A percentile compares a stretch with the other conserved stretches of the same genome.
phyloP scores from a whole-genome alignment of 2,329 filamentous ascomycete genomes.

The Coleophoma crateriformis region DNA sequence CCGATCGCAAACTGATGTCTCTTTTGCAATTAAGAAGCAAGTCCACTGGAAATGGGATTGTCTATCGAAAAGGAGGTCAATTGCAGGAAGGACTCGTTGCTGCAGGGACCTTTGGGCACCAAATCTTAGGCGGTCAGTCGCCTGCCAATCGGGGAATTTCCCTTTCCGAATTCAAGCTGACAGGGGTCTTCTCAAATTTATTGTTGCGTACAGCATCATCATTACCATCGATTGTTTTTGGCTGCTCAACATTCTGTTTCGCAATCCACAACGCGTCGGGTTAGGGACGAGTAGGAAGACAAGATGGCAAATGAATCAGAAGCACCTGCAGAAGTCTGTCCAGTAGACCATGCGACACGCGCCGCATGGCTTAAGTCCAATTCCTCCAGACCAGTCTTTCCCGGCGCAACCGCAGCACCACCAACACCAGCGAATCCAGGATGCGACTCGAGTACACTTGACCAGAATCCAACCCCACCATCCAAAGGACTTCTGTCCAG shows the following conservation, averaged over 20 bases:
- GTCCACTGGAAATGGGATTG: too few species aligned
- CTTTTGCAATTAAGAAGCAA: too few species aligned
- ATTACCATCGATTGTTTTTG: background rate
- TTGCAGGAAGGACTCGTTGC: background rate
- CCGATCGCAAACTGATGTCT: too few species aligned
- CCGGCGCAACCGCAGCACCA: constrained; percentile 22
- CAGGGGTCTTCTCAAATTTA: constrained; percentile 8
- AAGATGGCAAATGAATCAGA: constrained; percentile 23
- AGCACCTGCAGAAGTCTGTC: constrained; percentile 51
- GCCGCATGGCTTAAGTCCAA: constrained; percentile 68
- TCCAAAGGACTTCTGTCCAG: constrained; percentile 12
- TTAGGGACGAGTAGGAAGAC: background rate
- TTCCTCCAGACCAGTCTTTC: constrained; percentile 16
- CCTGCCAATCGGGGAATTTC: constrained; percentile 14
- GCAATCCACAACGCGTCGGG: background rate
- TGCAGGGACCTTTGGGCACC: background rate
- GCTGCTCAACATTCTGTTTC: background rate
- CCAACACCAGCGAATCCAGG: constrained; percentile 25
- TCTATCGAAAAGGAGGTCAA: too few species aligned
- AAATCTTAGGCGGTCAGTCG: constrained; percentile 11
- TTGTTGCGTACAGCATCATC: constrained; percentile 10
- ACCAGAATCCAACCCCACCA: constrained; percentile 32
- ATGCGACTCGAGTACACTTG: constrained; percentile 27
- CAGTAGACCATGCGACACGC: constrained; percentile 85
- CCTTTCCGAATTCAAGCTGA: constrained; percentile 1